A percentile compares a stretch with the other conserved stretches of the same genome.
These are phyloP conservation scores for Luffa aegyptiaca DNA, from an alignment of 306 rosid species.

Conservation along the genomic window DNA sequence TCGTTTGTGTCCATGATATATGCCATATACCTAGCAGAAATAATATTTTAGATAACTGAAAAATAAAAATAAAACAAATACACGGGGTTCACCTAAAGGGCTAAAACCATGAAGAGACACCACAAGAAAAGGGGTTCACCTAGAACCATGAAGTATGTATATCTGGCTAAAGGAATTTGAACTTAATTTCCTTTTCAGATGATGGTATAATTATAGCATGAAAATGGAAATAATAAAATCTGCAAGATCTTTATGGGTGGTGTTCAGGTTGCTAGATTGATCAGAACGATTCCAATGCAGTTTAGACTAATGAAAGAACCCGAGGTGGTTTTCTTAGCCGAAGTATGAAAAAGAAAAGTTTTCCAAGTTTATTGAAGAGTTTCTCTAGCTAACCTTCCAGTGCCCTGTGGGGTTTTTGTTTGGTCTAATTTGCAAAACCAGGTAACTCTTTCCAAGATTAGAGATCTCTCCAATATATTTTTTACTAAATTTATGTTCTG, in stretches of 20 bases:
- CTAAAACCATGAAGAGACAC: background rate
- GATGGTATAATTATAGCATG: background rate
- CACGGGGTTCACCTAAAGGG: background rate
- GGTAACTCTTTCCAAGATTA: too few species aligned
- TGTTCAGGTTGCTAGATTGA: background rate
- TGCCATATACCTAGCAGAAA: conserved; percentile 85
- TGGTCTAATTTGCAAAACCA: too few species aligned
- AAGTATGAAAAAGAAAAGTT: background rate
- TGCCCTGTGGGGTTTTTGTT: too few species aligned
- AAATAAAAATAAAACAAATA: background rate
- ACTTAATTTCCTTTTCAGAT: background rate
- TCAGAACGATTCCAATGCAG: background rate
- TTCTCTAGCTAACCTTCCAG: background rate
- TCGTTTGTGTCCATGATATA: conserved; percentile 99
- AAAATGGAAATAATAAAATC: background rate
- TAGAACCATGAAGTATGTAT: background rate
- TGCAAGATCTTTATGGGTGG: background rate
- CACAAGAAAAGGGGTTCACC: background rate
- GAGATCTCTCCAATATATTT: too few species aligned
- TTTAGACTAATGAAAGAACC: background rate
- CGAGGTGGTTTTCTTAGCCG: background rate
- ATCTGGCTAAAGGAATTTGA: background rate
- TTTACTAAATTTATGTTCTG: background rate
- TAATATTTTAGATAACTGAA: background rate
- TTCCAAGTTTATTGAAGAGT: background rate